Base-by-base conservation (phyloP, 2,329 filamentous ascomycete genomes). In the Fusarium denticulatum region DNA sequence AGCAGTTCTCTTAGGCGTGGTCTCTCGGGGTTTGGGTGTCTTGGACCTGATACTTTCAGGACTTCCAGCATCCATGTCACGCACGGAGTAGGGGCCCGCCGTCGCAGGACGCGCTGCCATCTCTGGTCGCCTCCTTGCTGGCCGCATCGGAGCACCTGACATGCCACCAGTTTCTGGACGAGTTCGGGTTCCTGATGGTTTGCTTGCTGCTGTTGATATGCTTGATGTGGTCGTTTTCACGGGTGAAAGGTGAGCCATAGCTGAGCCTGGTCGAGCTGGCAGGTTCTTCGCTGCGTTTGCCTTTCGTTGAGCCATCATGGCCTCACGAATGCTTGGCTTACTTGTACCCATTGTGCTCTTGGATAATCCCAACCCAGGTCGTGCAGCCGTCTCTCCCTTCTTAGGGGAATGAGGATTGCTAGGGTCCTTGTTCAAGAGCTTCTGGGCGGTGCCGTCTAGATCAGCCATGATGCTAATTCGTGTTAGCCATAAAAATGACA, bases 231-330 rank as follows among this genome's bases (percentile, higher is more conserved):
- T 83, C 42, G 80, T 80, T 47, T 86, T 85, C 45, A 85, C 83
- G 4, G 88, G 88, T 9, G 89, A 89, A 64, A 91, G 86, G 43
- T 88, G 84, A 18, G 90, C 86, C 90, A 92, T 91, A 60, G 90
- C 89, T 39, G 90, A 92, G 15, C 89, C 90, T 4, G 90, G 90
- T 14, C 90, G 84, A 30, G 86, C 79, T 16, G 88, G 89, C 4
- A 90, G 80, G 60, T 86, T 88, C 58, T 80, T 81, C 39, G 85
- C 80, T 40, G 86, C 83, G 75, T 89, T 80, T 32, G 88, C 89
- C 77, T 86, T 94, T 83, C 94, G 95, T 79, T 96, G 93, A 11
- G 94, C 95, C 78, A 94, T 85, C 87, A 98, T 95, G 7, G 94
- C 87, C 77, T 97, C 95, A 72, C 94, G 92, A 32, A 98, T 83